Percentiles rank a stretch among this genome's conserved stretches.
Conservation (phyloP, 1,284 basidiomycete species). For the Apiotrichum veenhuisii region DNA sequence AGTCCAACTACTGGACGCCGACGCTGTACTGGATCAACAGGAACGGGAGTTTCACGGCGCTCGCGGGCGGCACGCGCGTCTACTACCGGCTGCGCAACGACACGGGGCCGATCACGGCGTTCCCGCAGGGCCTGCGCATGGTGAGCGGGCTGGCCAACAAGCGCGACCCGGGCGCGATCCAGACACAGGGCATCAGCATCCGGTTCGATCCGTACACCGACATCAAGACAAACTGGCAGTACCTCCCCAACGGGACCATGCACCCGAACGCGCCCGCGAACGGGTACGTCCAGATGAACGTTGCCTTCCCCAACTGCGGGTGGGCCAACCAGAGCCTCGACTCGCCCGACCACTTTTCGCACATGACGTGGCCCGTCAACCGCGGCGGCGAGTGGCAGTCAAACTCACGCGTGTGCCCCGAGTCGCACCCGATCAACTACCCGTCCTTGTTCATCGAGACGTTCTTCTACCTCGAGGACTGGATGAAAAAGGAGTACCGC, state of each 20-base stretch:
- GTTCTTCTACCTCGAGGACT: conserved; percentile 18
- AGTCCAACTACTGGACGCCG: conserved; percentile 53
- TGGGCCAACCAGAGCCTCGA: conserved; percentile 48
- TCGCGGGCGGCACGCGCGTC: conserved; percentile 23
- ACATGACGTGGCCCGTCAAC: conserved; percentile 50
- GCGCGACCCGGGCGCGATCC: background rate
- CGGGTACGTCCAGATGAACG: background rate
- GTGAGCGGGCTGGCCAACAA: conserved; percentile 46
- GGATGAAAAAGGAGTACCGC: conserved; percentile 2
- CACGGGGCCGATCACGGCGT: conserved; percentile 25
- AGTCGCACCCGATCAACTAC: conserved; percentile 34
- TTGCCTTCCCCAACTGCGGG: conserved; percentile 48
- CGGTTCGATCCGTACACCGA: background rate
- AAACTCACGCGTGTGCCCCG: conserved; percentile 39
- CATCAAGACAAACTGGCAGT: background rate
- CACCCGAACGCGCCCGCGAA: background rate
- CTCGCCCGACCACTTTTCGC: conserved; percentile 48
- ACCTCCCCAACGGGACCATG: too few species aligned
- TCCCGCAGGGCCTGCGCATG: conserved; percentile 52
- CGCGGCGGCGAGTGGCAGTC: background rate
- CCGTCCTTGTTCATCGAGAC: conserved; percentile 50
- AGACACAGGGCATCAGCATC: background rate
- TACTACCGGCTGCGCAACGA: conserved; percentile 44
- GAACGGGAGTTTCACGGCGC: conserved; percentile 30
- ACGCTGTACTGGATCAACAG: conserved; percentile 50